A percentile compares a stretch with the other conserved stretches of the same genome.
phyloP scores from a whole-genome alignment of 805 yeast species.

The Blastobotrys attinorum region DNA sequence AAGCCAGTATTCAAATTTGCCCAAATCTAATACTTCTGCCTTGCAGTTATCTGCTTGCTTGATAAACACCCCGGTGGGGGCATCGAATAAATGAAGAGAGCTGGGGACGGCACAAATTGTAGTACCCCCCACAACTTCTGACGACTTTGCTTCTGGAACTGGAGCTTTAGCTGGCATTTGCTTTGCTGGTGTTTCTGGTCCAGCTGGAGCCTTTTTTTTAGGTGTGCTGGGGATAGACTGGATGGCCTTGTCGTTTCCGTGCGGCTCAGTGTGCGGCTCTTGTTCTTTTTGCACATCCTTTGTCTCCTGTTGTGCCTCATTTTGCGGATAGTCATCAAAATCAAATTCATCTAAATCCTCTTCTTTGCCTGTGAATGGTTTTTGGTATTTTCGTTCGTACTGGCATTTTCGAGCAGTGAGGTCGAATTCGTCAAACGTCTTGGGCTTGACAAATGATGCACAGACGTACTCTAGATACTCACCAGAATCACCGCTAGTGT shows the following conservation, averaged over 20 bases:
- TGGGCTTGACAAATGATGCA: conserved; percentile 42
- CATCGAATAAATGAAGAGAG: conserved; percentile 53
- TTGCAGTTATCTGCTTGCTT: conserved; percentile 31
- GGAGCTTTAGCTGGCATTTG: conserved; percentile 3
- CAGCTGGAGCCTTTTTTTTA: conserved; percentile 1
- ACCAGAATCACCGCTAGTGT: conserved; percentile 77
- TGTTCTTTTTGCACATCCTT: too few relatives aligned
- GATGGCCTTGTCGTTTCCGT: too few relatives aligned
- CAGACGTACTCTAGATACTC: conserved; percentile 77
- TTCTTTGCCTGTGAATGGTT: conserved; percentile 33
- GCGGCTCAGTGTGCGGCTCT: too few relatives aligned
- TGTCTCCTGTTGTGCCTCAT: not conserved
- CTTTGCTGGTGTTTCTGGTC: conserved; percentile 4
- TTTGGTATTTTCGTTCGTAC: conserved; percentile 66
- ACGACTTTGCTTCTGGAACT: not conserved
- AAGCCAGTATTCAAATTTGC: conserved; percentile 47
- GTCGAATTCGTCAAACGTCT: conserved; percentile 54
- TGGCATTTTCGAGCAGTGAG: conserved; percentile 55
- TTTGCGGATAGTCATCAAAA: conserved; percentile 20
- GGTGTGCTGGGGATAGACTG: conserved; percentile 11
- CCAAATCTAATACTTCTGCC: conserved; percentile 38
- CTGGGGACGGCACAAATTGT: conserved; percentile 18
- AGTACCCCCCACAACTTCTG: conserved; percentile 1
- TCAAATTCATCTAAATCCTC: conserved; percentile 53
- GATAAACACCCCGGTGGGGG: conserved; percentile 40